Base-by-base conservation (phyloP, 2,329 filamentous ascomycete genomes). In the Colletotrichum chrysophilum region DNA sequence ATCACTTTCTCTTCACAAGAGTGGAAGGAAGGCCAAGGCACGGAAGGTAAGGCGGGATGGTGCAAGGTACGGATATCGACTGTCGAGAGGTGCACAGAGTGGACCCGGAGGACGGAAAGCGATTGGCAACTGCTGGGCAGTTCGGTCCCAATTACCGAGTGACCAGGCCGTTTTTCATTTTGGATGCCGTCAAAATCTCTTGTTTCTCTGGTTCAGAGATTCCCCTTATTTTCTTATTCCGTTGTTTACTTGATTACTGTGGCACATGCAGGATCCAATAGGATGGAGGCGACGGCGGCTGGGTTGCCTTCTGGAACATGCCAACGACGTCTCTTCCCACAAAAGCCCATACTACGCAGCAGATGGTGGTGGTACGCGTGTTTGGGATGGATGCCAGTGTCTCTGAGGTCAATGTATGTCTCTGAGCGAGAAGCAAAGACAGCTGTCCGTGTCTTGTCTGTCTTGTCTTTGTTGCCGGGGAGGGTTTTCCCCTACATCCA, bases 281-380 rank as follows among this genome's bases (percentile, higher is more conserved):
- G 61, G 55, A 28, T 10, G 32, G 56, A 30, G 28, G 56, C 56
- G 56, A 30, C 56, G 56, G 56, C 56, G 30, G 58, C 58, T 61
- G 71, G 66, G 38, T 32, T 70, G 66, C 64, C 73, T 75, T 75
- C 73, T 75, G 69, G 73, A 75, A 75, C 56, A 72, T 75, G 62
- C 69, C 69, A 75, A 48, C 30, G 24, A 34, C 32, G 28, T 64
- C 32, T 69, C 66, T 60, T 26, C 43, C 52, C 70, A 66, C 43
- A 71, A 48, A 48, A 48, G 43, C 18, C n/a, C n/a, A 48, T 48
- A 48, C 43, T 21, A 48, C 10, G 43, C 43, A 48, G 43, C 43
- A 48, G 43, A 48, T 10, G n/a, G 10, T 21, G 43, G 43, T 48
- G 43, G 43, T 48, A 48, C 43, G 43, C 5, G 43, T 21, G 43